Base-by-base conservation (phyloP, 73 alveolate species). In the Paramecium primaurelia region DNA sequence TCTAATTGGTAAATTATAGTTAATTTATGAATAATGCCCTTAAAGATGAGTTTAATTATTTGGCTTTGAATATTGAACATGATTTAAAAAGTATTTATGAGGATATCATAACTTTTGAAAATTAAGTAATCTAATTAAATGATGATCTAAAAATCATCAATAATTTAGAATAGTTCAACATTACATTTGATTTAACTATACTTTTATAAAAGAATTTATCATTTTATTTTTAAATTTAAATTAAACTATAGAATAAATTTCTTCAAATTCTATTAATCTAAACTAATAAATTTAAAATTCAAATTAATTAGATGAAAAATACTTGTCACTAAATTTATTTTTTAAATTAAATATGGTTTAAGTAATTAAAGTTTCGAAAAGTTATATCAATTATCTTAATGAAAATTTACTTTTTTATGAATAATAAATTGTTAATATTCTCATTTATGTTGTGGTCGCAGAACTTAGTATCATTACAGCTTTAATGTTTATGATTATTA, bases 71-170 rank as follows among this genome's bases (percentile, higher is more conserved):
- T 16, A 40, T 75, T 1, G 88, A 75, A 18, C 8, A 75, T 14
- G 60, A 34, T 6, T 37, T 75, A 75, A 75, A 75, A 37, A 75
- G 60, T 75, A 75, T 75, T 18, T 75, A 75, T 75, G 58, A 75
- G 8, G 88, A 75, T 75, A 75, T 75, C 18, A 40, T 37, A 0
- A 14, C 58, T 14, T 75, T 75, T 75, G 88, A 75, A 75, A 34
- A 37, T 22, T 34, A 75, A n/a, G 88, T 75, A 34, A 36, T 75
- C 5, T 36, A 40, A 4, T 9, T 3, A 12, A 45, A 40, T 34
- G 69, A 75, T 34, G 34, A 75, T 26, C 8, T 75, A 30, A 37
- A 36, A 9, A 36, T 75, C n/a, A 40, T 75, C 7, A 75, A 75
- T 20, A 75, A 75, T 20, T 45, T 75, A 75, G 4, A n/a, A 14